Conservation (phyloP, 805 yeast species). For the Yarrowia sp. region DNA sequence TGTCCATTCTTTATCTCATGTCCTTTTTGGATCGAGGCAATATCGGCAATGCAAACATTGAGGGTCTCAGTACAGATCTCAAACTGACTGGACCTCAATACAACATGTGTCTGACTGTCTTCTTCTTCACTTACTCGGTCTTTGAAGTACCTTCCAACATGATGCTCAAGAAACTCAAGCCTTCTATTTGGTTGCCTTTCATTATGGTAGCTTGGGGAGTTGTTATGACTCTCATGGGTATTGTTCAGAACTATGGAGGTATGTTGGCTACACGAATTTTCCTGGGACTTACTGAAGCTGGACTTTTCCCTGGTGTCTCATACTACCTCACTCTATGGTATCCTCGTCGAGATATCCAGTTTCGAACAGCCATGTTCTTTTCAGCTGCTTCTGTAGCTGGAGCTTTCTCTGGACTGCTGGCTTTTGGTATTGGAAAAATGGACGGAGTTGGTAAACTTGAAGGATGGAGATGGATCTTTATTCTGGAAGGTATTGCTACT, state of each 20-base stretch:
- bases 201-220: conserved; percentile 54
- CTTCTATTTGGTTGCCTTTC: conserved; percentile 46
- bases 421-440: conserved; percentile 50
- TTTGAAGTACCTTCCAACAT: conserved; percentile 46
- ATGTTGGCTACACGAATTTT: conserved; percentile 39
- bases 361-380: conserved; percentile 37
- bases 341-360: conserved; percentile 36
- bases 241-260: conserved; percentile 45
- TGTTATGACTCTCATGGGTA: conserved; percentile 50
- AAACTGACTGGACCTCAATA: conserved; percentile 45
- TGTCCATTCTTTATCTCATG: conserved; percentile 48
- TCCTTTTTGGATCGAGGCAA: conserved; percentile 53
- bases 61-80: conserved; percentile 48
- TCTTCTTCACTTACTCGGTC: conserved; percentile 50
- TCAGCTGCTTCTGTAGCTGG: conserved; percentile 38
- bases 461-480: conserved; percentile 50
- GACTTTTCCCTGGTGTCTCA: conserved; percentile 39
- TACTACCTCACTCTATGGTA: conserved; percentile 39
- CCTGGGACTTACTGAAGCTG: conserved; percentile 33
- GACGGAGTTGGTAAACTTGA: conserved; percentile 37
- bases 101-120: conserved; percentile 47
- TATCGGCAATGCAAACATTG: conserved; percentile 54
- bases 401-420: conserved; percentile 60
- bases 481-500: conserved; percentile 47
- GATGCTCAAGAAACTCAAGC: conserved; percentile 47